A percentile compares a stretch with the other conserved stretches of the same genome.
These are phyloP conservation scores for Kitagawia praeruptora DNA, from an alignment of 129 eudicot species.

Conservation along the genomic window DNA sequence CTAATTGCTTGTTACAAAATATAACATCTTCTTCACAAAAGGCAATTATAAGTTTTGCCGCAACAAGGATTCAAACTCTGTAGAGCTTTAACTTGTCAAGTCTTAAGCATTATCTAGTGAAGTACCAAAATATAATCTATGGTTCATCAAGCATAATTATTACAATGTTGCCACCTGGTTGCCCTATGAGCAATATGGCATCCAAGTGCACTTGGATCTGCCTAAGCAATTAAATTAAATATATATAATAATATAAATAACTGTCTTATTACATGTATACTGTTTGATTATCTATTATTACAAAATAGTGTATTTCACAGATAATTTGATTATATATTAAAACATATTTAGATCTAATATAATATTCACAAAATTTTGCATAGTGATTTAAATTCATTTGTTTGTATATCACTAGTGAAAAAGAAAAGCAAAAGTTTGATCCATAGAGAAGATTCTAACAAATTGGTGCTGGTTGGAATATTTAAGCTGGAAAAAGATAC, in stretches of 20 bases:
- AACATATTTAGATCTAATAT: too few species aligned
- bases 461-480: background rate
- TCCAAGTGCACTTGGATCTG: background rate
- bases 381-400: background rate
- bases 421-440: background rate
- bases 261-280: background rate
- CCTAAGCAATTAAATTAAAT: background rate
- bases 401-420: background rate
- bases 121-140: background rate
- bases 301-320: background rate
- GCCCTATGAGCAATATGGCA: background rate
- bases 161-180: background rate
- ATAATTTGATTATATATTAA: background rate
- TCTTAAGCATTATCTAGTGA: background rate
- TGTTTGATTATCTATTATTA: background rate
- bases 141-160: background rate
- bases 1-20: background rate
- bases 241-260: background rate
- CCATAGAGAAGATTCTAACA: background rate
- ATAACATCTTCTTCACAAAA: background rate
- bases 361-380: background rate
- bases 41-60: background rate
- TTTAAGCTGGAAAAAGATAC: constrained; percentile 7
- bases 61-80: too few species aligned
- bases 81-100: too few species aligned